Evolutionary conservation across 345 rosid genomes (phyloP), one percentile per base, ranked within the genome.

Genomic region (Acer campestre): DNA sequence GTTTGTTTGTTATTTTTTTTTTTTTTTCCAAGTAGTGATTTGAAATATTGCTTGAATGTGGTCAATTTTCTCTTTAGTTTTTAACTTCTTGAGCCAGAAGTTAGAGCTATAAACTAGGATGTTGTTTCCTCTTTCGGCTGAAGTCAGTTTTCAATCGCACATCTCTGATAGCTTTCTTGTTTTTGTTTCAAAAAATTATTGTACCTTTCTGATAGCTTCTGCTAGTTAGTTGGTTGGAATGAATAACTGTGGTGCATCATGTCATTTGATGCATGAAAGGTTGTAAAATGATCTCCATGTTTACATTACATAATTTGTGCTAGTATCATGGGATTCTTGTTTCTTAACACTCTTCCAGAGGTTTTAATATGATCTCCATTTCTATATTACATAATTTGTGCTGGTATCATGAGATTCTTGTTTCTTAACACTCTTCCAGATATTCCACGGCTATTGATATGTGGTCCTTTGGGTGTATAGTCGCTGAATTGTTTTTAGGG

Each of bases 381-480:
- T 73, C 70, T 38, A 29, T 18, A 13, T 27, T 40, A 17, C 25
- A 9, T 73, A 62, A 69, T 79, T 68, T 77, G 22, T 67, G 35
- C 67, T 66, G 31, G 70, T 29, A 46, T 49, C 61, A 31, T 68
- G 69, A 29, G 72, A 3, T 56, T 77, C 49, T 46, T 79, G 74
- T 69, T 75, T 81, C 90, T 88, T 94, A 84, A 90, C 85, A 61
- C 71, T 68, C 82, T 68, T 85, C 44, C 74, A 97, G 99, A 94
- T 97, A 97, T 86, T 89, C 98, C 44, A 94, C 98, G 10, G 92
- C 94, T 80, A 94, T 94, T 72, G 99, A 96, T 85, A 96, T 96
- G 99, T 96, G 98, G 99, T 96, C 99, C 83, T 90, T 94, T 77
- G 99, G 99, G 61, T 96, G 99, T 90, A 92, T 96, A 80, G 99